A percentile compares a stretch with the other conserved stretches of the same genome.
Evolutionary conservation across 1,284 basidiomycete genomes (phyloP).

Genomic region (Heterobasidion occidentale): DNA sequence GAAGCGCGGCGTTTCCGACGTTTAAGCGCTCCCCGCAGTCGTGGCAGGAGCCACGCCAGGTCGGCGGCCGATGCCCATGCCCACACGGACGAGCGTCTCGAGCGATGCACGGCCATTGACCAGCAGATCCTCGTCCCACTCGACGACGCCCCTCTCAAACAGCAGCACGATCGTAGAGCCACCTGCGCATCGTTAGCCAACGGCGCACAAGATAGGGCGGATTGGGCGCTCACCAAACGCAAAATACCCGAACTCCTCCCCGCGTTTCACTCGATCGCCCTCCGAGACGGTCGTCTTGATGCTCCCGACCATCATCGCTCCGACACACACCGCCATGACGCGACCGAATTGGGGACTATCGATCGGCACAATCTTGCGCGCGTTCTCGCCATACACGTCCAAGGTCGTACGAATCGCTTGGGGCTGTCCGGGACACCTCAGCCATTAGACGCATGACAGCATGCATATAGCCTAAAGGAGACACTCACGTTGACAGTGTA

Average conservation of each 20-base stretch:
- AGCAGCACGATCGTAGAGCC: slow-evolving; percentile 86
- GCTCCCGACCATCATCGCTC: slow-evolving; percentile 93
- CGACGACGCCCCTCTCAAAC: slow-evolving; percentile 75
- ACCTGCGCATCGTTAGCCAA: slow-evolving; percentile 32
- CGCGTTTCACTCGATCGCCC: slow-evolving; percentile 72
- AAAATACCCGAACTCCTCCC: slow-evolving; percentile 91
- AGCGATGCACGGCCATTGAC: slow-evolving; percentile 76
- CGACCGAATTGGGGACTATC: slow-evolving; percentile 81
- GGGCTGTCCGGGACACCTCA: slow-evolving; percentile 36
- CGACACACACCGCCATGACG: slow-evolving; percentile 85
- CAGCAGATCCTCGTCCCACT: slow-evolving; percentile 90
- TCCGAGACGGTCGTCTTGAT: slow-evolving; percentile 83
- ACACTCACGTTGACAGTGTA: slow-evolving; percentile 82
- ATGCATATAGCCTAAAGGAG: slow-evolving; percentile 15
- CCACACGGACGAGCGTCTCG: slow-evolving; percentile 84
- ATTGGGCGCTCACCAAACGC: slow-evolving; percentile 68
- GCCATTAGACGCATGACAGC: not conserved
- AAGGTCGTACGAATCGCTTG: slow-evolving; percentile 77
- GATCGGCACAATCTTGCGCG: slow-evolving; percentile 82
- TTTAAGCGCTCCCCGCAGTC: not conserved
- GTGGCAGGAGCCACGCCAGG: slow-evolving; percentile 3
- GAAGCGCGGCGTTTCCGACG: not conserved
- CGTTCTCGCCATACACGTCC: slow-evolving; percentile 95
- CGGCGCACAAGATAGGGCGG: not conserved
- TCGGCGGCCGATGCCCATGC: slow-evolving; percentile 72